Conservation (phyloP, 495 filamentous ascomycete genomes). For the Apodospora peruviana region DNA sequence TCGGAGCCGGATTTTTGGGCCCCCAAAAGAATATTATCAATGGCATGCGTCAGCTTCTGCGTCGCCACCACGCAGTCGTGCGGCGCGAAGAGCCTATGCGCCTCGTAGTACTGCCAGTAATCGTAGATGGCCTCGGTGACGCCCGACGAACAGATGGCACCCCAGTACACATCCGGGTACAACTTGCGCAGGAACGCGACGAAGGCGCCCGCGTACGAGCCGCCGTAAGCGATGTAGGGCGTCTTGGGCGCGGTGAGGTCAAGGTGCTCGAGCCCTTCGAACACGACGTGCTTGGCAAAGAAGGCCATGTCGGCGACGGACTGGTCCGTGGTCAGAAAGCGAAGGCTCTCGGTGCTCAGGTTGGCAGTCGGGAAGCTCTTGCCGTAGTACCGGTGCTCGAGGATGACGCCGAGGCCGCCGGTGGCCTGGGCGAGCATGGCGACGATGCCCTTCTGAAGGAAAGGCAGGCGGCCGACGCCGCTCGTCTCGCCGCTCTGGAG, state of each 20-base stretch:
- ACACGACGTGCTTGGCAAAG: constrained; percentile 62
- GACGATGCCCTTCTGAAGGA: constrained; percentile 65
- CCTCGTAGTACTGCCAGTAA: constrained; percentile 67
- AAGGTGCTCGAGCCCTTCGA: constrained; percentile 56
- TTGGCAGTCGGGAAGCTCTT: constrained; percentile 52
- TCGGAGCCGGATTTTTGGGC: constrained; percentile 42
- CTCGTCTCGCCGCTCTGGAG: constrained; percentile 60
- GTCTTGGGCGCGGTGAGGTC: constrained; percentile 52
- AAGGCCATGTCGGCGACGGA: constrained; percentile 66
- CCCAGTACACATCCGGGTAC: constrained; percentile 66
- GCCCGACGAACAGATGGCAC: constrained; percentile 63
- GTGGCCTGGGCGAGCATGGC: constrained; percentile 57
- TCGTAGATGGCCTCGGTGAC: constrained; percentile 67
- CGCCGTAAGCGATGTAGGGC: constrained; percentile 67
- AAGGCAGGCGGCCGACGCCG: constrained; percentile 52
- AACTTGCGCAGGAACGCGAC: constrained; percentile 62
- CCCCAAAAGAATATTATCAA: constrained; percentile 66
- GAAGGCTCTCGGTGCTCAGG: constrained; percentile 58
- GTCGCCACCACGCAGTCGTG: constrained; percentile 49
- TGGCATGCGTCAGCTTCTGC: constrained; percentile 52
- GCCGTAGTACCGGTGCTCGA: constrained; percentile 75
- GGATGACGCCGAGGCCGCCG: constrained; percentile 63
- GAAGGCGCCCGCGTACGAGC: constrained; percentile 69
- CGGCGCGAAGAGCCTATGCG: constrained; percentile 49
- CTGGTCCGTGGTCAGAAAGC: constrained; percentile 73